Evolutionary conservation across 108 stramenopile genomes (phyloP).

Genomic region (Pseudonitzschia pungens): DNA sequence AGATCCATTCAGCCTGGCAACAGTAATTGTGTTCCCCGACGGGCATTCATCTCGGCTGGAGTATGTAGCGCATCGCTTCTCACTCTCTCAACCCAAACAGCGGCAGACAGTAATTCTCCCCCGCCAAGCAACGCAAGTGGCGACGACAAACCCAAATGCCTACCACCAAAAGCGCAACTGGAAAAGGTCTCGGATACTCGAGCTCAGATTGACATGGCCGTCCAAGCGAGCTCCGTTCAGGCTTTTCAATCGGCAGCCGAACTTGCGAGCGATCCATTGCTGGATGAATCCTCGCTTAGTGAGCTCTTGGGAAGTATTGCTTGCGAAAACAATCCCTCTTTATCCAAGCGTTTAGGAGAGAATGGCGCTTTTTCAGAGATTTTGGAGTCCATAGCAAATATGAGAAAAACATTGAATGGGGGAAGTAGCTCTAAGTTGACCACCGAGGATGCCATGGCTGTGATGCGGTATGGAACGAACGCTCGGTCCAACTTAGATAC

Average conservation of each 20-base stretch:
- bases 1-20: not conserved
- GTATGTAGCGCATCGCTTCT: not conserved
- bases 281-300: not conserved
- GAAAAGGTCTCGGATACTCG: constrained; percentile 1
- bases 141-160: not conserved
- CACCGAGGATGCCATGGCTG: constrained; percentile 8
- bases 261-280: constrained; percentile 3
- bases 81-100: not conserved
- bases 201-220: constrained; percentile 13
- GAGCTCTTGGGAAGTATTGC: not conserved
- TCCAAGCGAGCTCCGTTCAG: constrained; percentile 19
- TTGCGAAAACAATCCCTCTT: not conserved
- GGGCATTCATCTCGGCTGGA: not conserved
- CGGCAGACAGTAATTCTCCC: not conserved
- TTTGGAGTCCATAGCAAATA: not conserved
- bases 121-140: not conserved
- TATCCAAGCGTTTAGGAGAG: not conserved
- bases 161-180: not conserved
- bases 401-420: not conserved
- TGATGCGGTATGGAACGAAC: constrained; percentile 12
- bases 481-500: constrained; percentile 3
- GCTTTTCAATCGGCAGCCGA: constrained; percentile 13
- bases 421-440: not conserved
- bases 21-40: not conserved
- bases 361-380: not conserved